Evolutionary conservation across 2,329 filamentous ascomycete genomes (phyloP).

Genomic region (Botrytis aclada): DNA sequence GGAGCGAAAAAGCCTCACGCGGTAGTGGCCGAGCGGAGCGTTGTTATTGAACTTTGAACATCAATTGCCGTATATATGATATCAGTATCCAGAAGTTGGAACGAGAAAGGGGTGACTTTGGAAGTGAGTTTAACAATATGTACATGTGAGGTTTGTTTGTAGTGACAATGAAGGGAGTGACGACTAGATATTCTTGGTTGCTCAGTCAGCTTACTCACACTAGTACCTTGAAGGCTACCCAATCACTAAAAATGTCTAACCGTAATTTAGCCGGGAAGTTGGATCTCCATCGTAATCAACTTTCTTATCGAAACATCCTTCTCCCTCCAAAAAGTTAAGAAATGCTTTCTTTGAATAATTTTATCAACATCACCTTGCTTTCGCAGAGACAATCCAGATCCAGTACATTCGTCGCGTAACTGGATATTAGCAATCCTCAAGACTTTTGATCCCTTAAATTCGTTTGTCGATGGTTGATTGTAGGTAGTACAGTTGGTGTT

Average conservation of each 20-base stretch:
- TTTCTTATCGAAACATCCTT: conserved; percentile 9
- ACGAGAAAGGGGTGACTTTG: neutral
- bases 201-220: neutral
- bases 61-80: neutral
- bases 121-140: neutral
- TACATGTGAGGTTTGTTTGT: neutral
- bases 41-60: neutral
- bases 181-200: neutral
- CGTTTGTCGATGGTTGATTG: conserved; percentile 14
- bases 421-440: neutral
- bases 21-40: neutral
- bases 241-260: neutral
- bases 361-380: conserved; percentile 4
- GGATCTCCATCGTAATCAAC: conserved; percentile 1
- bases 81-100: neutral
- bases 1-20: neutral
- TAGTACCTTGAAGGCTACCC: neutral
- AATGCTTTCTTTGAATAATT: conserved; percentile 4
- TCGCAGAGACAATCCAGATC: neutral
- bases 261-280: conserved; percentile 13
- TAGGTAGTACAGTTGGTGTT: conserved; percentile 17
- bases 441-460: neutral
- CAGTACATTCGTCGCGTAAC: neutral
- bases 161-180: neutral
- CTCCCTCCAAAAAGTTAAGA: neutral